These are phyloP conservation scores for Salix viminalis DNA, from an alignment of 345 rosid species.

Conservation along the genomic window DNA sequence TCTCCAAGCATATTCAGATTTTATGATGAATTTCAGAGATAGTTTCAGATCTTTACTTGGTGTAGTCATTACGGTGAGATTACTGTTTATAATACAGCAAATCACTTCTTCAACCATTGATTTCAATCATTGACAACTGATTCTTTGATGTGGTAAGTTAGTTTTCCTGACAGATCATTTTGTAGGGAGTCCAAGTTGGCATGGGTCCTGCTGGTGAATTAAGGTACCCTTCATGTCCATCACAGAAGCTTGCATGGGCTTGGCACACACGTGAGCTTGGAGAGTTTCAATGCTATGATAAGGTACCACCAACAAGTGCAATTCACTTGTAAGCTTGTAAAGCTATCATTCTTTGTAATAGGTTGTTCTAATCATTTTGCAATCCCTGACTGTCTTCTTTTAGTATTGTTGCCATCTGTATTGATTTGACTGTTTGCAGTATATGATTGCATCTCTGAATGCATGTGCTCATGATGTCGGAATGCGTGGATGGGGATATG, in stretches of 20 bases:
- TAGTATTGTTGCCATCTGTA: background rate
- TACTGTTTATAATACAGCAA: background rate
- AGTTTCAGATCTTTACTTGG: constrained; percentile 46
- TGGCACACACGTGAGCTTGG: constrained; percentile 42
- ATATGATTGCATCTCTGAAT: constrained; percentile 48
- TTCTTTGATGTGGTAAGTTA: background rate
- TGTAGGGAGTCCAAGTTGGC: constrained; percentile 52
- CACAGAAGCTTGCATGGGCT: constrained; percentile 32
- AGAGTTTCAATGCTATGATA: constrained; percentile 57
- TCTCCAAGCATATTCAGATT: constrained; percentile 50
- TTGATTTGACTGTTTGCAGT: constrained; percentile 21
- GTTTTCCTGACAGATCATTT: background rate
- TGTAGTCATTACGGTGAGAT: constrained; percentile 34
- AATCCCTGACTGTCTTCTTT: background rate
- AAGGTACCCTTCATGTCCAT: constrained; percentile 48
- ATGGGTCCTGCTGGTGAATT: constrained; percentile 63
- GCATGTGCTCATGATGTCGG: constrained; percentile 35
- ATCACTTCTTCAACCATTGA: background rate
- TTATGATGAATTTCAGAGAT: constrained; percentile 49
- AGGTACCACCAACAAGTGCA: constrained; percentile 30
- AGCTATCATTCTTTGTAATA: background rate
- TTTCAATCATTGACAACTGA: background rate
- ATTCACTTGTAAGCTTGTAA: background rate
- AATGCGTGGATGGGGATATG: constrained; percentile 43
- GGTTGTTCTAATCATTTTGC: background rate